A percentile compares a stretch with the other conserved stretches of the same genome.
Evolutionary conservation across 75 land plant species (phyloP).

Genomic region (Sequoiadendron giganteum): DNA sequence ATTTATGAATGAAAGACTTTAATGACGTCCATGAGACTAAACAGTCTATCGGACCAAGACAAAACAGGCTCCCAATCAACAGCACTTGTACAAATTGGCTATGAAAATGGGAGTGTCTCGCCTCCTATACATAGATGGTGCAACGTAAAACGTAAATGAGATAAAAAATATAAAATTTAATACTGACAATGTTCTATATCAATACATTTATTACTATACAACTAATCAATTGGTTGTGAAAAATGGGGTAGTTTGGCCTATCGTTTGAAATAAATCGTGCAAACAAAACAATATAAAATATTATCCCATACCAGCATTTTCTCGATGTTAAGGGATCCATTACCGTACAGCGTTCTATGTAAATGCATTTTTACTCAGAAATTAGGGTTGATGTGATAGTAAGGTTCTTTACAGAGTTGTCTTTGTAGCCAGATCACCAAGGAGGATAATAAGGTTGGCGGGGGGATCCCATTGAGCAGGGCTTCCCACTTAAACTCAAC

Average conservation of each 20-base stretch:
- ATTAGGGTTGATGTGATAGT: neutral
- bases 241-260: neutral
- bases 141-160: too few species aligned
- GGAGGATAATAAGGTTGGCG: neutral
- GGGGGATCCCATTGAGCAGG: neutral
- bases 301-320: neutral
- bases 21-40: too few species aligned
- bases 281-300: neutral
- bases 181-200: neutral
- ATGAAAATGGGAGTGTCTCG: too few species aligned
- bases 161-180: too few species aligned
- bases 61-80: too few species aligned
- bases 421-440: neutral
- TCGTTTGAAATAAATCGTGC: neutral
- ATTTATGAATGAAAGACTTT: too few species aligned
- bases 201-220: neutral
- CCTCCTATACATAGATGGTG: too few species aligned
- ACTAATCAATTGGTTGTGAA: neutral
- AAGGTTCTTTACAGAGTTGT: neutral
- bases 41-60: too few species aligned
- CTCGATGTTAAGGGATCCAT: neutral
- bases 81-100: too few species aligned
- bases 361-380: neutral
- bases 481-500: neutral
- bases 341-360: neutral